Evolutionary conservation across 352 stramenopile genomes (phyloP).

Genomic region (Phytophthora pinifolia): DNA sequence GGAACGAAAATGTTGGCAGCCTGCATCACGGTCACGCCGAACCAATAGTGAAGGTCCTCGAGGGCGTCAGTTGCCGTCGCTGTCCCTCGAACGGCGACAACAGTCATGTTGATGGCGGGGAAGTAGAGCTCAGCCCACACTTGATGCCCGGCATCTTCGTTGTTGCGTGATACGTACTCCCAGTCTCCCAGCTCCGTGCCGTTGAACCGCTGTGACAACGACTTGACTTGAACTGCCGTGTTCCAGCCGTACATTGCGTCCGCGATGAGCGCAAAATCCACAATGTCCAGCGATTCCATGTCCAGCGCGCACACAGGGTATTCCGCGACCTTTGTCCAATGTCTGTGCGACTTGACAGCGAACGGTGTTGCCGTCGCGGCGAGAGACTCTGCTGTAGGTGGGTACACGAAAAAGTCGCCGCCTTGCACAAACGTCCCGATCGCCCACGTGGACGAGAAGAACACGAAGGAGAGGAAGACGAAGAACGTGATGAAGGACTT

Average conservation of each 20-base stretch:
- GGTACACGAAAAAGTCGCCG: conserved; percentile 80
- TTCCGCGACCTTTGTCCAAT: conserved; percentile 56
- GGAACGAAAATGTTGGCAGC: conserved; percentile 82
- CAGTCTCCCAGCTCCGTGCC: conserved; percentile 75
- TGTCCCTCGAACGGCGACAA: conserved; percentile 81
- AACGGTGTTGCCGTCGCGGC: conserved; percentile 21
- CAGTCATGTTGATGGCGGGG: conserved; percentile 80
- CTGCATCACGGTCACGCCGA: conserved; percentile 88
- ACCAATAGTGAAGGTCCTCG: conserved; percentile 88
- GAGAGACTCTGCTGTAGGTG: conserved; percentile 34
- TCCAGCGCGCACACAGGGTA: conserved; percentile 84
- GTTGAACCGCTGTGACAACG: conserved; percentile 80
- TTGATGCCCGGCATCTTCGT: conserved; percentile 64
- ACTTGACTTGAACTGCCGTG: conserved; percentile 69
- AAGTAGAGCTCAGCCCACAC: conserved; percentile 89
- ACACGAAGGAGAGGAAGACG: conserved; percentile 82
- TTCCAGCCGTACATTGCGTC: conserved; percentile 83
- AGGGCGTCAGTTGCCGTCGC: conserved; percentile 82
- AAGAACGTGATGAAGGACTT: conserved; percentile 87
- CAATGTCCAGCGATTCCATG: conserved; percentile 58
- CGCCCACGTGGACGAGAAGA: conserved; percentile 88
- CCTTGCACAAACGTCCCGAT: conserved; percentile 87
- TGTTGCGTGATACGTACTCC: conserved; percentile 73
- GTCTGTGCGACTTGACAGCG: conserved; percentile 9
- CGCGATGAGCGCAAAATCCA: conserved; percentile 86